Base-by-base conservation (phyloP, 371 early-diverging fungal genomes). In the Mortierella sp. region DNA sequence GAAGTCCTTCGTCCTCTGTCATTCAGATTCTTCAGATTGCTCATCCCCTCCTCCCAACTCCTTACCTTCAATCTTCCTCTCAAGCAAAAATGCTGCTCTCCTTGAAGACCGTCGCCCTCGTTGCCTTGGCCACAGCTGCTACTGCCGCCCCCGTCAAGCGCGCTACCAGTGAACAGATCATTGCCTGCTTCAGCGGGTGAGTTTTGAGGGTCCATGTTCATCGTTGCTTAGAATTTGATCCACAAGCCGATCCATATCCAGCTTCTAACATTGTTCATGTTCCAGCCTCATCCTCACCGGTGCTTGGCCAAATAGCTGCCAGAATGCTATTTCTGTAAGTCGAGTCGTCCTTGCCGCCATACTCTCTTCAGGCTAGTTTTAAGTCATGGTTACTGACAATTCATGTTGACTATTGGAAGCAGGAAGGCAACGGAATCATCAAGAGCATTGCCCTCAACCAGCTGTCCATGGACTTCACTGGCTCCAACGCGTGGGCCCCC, bases 71-170 rank as follows among this genome's bases (percentile, higher is more conserved):
- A n/a, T n/a, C n/a, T n/a, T n/a, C n/a, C 48, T 19, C 38, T 47
- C n/a, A n/a, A n/a, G n/a, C n/a, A n/a, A n/a, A n/a, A n/a, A 73
- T 73, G 73, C 67, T 59, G 64, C 56, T 73, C 60, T 67, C 73
- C 21, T 56, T 73, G 61, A 73, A 67, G 34, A 38, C 53, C 24
- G 61, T 56, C 51, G 67, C 63, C 42, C 10, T 72, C 12, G 41
- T 46, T 19, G 61, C 73, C 47, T 19, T 73, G 5, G 67, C 67
- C 56, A 42, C 73, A 4, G 28, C 52, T 7, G 61, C 53, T 19
- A 42, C 53, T 31, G 65, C 71, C 52, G 78, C 68, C 7, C 73
- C 73, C 1, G 56, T 73, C 43, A 66, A 63, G 61, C 73, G 73
- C 9, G 64, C 58, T 52, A 60, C 57, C n/a, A 48, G 67, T 18